Evolutionary conservation across 257 asterid species (phyloP).

Genomic region (Solanum okadae): DNA sequence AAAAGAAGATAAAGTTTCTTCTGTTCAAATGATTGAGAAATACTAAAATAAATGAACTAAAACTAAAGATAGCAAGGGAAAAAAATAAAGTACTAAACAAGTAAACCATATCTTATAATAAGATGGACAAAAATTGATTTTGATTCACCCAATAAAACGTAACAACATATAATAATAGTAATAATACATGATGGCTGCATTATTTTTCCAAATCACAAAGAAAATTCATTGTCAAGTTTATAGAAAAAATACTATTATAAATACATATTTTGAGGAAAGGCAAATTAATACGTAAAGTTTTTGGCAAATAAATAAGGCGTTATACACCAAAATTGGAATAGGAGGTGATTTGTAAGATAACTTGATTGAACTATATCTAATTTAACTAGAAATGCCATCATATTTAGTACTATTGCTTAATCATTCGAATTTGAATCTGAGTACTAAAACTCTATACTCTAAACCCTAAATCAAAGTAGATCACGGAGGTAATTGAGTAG

Average conservation of each 20-base stretch:
- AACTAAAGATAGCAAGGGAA: background rate
- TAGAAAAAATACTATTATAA: background rate
- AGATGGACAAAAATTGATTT: background rate
- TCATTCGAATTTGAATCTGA: background rate
- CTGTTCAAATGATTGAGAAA: background rate
- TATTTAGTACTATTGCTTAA: background rate
- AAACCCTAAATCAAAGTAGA: background rate
- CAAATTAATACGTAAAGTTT: background rate
- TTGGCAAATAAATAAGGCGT: background rate
- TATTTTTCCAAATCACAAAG: background rate
- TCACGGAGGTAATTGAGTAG: background rate
- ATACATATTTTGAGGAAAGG: background rate
- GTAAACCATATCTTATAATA: background rate
- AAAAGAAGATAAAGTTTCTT: background rate
- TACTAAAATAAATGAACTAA: background rate
- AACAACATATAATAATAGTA: background rate
- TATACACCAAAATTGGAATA: background rate
- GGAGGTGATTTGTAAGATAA: background rate
- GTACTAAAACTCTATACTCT: background rate
- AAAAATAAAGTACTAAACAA: background rate
- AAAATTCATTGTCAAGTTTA: background rate
- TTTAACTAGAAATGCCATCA: background rate
- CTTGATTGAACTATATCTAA: background rate
- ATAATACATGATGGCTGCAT: background rate
- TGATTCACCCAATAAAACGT: background rate